Base-by-base conservation (phyloP, 148 eudicot genomes). In the Amaranthus hypochondriacus region DNA sequence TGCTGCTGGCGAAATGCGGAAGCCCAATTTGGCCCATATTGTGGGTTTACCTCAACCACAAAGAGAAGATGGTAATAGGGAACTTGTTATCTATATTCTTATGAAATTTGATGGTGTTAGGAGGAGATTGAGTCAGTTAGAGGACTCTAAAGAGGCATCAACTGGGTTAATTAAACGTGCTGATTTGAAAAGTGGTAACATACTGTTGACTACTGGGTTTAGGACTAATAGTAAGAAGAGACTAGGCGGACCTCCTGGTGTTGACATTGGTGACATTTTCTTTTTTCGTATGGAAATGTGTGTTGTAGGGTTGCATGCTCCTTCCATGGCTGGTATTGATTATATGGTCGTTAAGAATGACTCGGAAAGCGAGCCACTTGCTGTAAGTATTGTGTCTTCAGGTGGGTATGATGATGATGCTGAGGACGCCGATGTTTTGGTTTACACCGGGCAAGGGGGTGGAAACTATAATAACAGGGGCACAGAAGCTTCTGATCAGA, bases 391-490 rank as follows among this genome's bases (percentile, higher is more conserved):
- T 53, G 98, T 95, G 49, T 88, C 98, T 5, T 87, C 97, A 11
- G 98, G 93, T 69, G 93, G 89, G 56, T 95, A 95, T 67, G 98
- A 89, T 66, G 96, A 95, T 64, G 82, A 89, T 56, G 91, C 84
- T 28, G 90, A 87, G 6, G 92, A 90, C 61, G 79, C 85, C 48
- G 92, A 95, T 77, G 84, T 92, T 67, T 73, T 95, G 66, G 75
- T 95, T 62, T 95, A 90, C 73, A 86, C 85, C 64, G 98, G 98
- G 62, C 97, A 92, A 55, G 97, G 98, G 80, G 97, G 97, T 81
- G 97, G 97, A 66, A 83, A 81, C 69, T 76, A 89, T 39, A 78
- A 71, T 49, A 81, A 86, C 64, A 90, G 74, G 80, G 92, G 89
- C 61, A 86, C 83, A 52, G 79, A 68, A 71, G 77, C 83, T 56